Evolutionary conservation across 495 filamentous ascomycete genomes (phyloP), one percentile per base, ranked within the genome.

Genomic region (Xylaria bambusicola): DNA sequence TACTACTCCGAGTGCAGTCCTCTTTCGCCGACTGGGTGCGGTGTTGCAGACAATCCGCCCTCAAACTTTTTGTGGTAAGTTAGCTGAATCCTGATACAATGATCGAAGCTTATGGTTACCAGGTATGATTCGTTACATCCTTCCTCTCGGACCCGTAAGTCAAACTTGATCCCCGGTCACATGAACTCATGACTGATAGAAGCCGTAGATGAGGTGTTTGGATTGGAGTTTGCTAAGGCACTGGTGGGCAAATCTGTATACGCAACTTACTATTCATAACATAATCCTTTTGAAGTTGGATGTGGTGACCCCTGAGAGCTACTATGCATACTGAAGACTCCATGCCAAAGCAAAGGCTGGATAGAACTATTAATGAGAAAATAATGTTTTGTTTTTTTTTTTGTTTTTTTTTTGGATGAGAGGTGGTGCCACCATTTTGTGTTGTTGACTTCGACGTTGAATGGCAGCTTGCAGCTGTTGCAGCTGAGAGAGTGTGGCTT

Each of bases 121-220:
- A 68, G 65, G 65, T 68, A 77, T 58, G 87, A 91, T 71, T 81
- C 84, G 66, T 70, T 91, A 66, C 88, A 91, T 72, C 85, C 87
- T 15, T 82, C 79, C n/a, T 74, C 83, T 66, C 79, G 82, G 73
- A 77, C 82, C 7, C 69, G 76, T 73, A 69, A 73, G 68, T 69
- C 64, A 38, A 72, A 78, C 0, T 62, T 82, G 5, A 67, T 69
- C 26, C 29, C 10, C n/a, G n/a, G n/a, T n/a, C n/a, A n/a, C n/a
- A n/a, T 33, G 29, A 33, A 9, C 6, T 35, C 36, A 31, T 38
- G n/a, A 20, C 13, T 42, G 33, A 21, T 46, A 79, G 81, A 35
- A 66, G 69, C 29, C 80, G 10, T 69, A 56, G 57, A 68, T 49
- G 62, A 75, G 51, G 65, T 78, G 38, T 77, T 91, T 58, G 87